Base-by-base conservation (phyloP, 768 basidiomycete genomes). In the Flagelloscypha sp. region DNA sequence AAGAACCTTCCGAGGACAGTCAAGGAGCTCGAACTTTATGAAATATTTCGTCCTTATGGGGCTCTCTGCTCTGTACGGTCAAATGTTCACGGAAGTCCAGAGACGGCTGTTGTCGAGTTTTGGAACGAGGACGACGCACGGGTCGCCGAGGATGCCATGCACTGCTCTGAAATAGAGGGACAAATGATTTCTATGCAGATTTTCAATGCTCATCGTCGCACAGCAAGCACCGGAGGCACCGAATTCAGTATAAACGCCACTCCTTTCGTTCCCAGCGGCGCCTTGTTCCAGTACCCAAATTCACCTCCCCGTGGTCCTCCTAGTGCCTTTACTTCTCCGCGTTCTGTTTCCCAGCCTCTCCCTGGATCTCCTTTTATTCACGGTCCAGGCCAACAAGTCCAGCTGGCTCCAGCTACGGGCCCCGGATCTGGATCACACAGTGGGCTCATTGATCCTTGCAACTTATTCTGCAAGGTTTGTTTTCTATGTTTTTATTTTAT, bases 311-410 rank as follows among this genome's bases (percentile, higher is more conserved):
- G 76, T 42, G 62, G 58, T 17, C 65, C 61, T 48, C 74, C 72
- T n/a, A n/a, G 10, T 75, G 65, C 45, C 66, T 57, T 29, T 59
- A 55, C 53, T 41, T 60, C 59, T 25, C 57, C 58, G 20, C 47
- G 45, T 10, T 42, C 73, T 20, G 46, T 70, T 13, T 68, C 65
- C n/a, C n/a, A n/a, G n/a, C n/a, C n/a, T n/a, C n/a, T n/a, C 37
- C 57, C 69, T 22, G 56, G 63, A 15, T 57, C 70, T 10, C 57
- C 66, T 2, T 89, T 89, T 49, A 66, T 86, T 6, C 86, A 88
- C 55, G 87, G 88, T 7, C 88, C 88, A 8, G 88, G 88, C 3
- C 88, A 92, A 53, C 87, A 89, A 54, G 85, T 90, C 22, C 86
- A 92, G 54, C 68, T 80, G 6, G 86, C 87, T 1, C 88, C 87